Evolutionary conservation across 1,284 basidiomycete species (phyloP).

Genomic region (Limonomyces culmigenus): DNA sequence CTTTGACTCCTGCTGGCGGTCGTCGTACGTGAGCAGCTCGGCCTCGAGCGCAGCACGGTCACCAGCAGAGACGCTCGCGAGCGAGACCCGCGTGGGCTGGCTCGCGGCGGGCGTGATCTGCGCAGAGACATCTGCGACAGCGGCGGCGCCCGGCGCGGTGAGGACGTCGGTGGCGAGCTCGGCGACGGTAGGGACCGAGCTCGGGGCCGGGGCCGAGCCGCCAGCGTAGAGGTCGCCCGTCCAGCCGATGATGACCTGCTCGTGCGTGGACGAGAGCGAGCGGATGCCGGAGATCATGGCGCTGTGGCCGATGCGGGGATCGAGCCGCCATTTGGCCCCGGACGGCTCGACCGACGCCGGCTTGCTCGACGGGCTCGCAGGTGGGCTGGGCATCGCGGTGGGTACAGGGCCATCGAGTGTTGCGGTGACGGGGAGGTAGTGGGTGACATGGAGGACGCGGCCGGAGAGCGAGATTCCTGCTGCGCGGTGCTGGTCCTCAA

Average conservation of each 20-base stretch:
- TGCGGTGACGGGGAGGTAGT: slow-evolving; percentile 59
- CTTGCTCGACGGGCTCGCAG: slow-evolving; percentile 43
- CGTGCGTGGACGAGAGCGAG: slow-evolving; percentile 66
- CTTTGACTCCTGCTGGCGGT: background rate
- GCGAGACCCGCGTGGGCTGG: slow-evolving; percentile 19
- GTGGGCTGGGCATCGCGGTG: slow-evolving; percentile 43
- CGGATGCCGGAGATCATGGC: slow-evolving; percentile 93
- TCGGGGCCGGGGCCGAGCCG: slow-evolving; percentile 9
- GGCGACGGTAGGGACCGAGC: slow-evolving; percentile 5
- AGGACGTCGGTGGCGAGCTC: slow-evolving; percentile 35
- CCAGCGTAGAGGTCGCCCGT: slow-evolving; percentile 66
- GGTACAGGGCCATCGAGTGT: slow-evolving; percentile 25
- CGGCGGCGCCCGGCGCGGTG: slow-evolving; percentile 37
- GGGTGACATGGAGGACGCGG: slow-evolving; percentile 76
- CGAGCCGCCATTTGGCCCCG: slow-evolving; percentile 49
- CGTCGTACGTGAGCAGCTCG: slow-evolving; percentile 23
- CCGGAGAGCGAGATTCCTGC: slow-evolving; percentile 63
- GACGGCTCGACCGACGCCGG: slow-evolving; percentile 7
- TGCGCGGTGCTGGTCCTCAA: slow-evolving; percentile 53
- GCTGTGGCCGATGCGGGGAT: slow-evolving; percentile 77
- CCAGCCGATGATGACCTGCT: slow-evolving; percentile 89
- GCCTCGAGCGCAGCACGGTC: slow-evolving; percentile 48
- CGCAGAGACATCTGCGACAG: slow-evolving; percentile 42
- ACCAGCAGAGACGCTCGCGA: slow-evolving; percentile 33
- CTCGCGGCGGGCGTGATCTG: background rate